A percentile compares a stretch with the other conserved stretches of the same genome.
Evolutionary conservation across 768 basidiomycete species (phyloP).

Genomic region (Kwoniella botswanensis): DNA sequence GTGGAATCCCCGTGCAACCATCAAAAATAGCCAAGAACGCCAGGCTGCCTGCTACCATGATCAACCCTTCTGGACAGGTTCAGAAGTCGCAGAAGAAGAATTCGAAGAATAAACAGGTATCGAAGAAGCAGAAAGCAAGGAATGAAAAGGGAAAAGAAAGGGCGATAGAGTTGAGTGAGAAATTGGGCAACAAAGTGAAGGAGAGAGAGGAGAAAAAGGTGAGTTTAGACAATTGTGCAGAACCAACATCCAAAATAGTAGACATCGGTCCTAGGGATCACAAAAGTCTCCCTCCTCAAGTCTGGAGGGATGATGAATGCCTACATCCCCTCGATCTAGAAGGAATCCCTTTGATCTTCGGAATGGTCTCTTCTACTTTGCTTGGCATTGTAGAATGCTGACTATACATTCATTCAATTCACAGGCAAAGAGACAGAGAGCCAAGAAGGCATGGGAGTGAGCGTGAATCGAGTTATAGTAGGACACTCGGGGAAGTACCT

Average conservation of each 20-base stretch:
- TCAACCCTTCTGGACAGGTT: slow-evolving; percentile 34
- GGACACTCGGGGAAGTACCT: too few species aligned
- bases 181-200: slow-evolving; percentile 41
- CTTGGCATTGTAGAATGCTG: background rate
- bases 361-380: too few species aligned
- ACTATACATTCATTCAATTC: background rate
- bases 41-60: slow-evolving; percentile 49
- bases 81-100: slow-evolving; percentile 35
- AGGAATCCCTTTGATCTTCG: too few species aligned
- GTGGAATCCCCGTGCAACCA: slow-evolving; percentile 17
- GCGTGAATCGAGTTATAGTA: background rate
- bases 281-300: too few species aligned
- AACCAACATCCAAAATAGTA: background rate
- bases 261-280: too few species aligned
- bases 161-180: slow-evolving; percentile 42
- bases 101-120: slow-evolving; percentile 26
- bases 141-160: slow-evolving; percentile 45
- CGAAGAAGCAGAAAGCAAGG: slow-evolving; percentile 38
- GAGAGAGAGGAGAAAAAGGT: slow-evolving; percentile 51
- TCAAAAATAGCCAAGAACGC: slow-evolving; percentile 46
- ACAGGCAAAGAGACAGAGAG: slow-evolving; percentile 47
- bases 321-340: too few species aligned
- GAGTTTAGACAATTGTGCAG: slow-evolving; percentile 4
- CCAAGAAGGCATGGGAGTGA: slow-evolving; percentile 54
- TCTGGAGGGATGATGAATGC: too few species aligned